A percentile compares a stretch with the other conserved stretches of the same genome.
These are phyloP conservation scores for Rhizoclosmatium globosum DNA, from an alignment of 192 early-diverging fungal species.

Conservation along the genomic window DNA sequence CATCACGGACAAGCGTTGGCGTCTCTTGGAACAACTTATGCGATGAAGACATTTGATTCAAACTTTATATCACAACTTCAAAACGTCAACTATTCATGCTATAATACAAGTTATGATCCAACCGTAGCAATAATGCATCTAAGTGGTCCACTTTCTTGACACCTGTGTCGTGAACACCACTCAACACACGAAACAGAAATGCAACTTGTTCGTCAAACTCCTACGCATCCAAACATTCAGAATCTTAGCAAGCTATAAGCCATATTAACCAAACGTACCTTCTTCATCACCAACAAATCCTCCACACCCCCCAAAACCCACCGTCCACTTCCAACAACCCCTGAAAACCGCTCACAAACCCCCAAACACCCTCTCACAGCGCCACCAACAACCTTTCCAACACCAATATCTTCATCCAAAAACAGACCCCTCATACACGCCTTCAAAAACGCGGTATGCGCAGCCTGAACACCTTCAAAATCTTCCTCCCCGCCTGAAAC, in stretches of 20 bases:
- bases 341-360: conserved; percentile 17
- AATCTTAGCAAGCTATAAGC: not conserved
- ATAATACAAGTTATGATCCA: conserved; percentile 49
- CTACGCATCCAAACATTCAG: not conserved
- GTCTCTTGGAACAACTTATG: not conserved
- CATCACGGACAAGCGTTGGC: not conserved
- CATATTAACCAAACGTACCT: not conserved
- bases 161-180: conserved; percentile 35
- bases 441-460: conserved; percentile 38
- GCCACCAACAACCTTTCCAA: conserved; percentile 5
- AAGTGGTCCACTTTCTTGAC: conserved; percentile 29
- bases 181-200: conserved; percentile 47
- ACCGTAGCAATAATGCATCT: conserved; percentile 41
- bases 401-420: conserved; percentile 11
- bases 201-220: conserved; percentile 43
- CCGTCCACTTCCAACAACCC: conserved; percentile 18
- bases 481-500: not conserved
- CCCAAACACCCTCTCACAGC: not conserved
- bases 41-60: no score
- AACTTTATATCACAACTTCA: no score
- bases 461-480: conserved; percentile 43
- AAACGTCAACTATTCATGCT: no score
- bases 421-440: conserved; percentile 44
- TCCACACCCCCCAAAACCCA: not conserved
- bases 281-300: not conserved